Conservation (phyloP, 805 yeast genomes). For the Yarrowia sp. region DNA sequence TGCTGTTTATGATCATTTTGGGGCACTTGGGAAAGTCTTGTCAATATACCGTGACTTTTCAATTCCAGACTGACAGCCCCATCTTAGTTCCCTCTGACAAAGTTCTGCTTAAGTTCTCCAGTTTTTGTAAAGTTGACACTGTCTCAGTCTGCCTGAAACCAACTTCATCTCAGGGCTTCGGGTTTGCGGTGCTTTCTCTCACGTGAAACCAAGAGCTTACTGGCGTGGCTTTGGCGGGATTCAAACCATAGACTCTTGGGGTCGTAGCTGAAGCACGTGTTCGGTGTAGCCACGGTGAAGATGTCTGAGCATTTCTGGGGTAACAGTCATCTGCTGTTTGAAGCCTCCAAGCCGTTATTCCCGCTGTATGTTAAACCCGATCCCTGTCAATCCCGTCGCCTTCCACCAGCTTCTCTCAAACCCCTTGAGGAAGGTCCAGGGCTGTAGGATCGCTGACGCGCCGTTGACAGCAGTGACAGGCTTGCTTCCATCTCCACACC, state of each 20-base stretch:
- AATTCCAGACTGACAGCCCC: no score
- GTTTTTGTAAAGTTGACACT: not conserved
- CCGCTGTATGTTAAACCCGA: no score
- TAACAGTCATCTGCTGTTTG: no score
- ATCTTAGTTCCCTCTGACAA: not conserved
- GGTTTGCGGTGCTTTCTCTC: constrained; percentile 5
- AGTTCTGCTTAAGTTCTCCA: not conserved
- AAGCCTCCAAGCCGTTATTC: no score
- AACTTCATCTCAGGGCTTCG: constrained; percentile 15
- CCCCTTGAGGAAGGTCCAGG: not conserved
- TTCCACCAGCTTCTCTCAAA: not conserved
- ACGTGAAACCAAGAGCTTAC: constrained; percentile 4
- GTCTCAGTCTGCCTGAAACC: not conserved
- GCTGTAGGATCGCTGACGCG: no score
- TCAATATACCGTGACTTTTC: no score
- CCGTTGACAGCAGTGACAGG: not conserved
- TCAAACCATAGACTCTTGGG: not conserved
- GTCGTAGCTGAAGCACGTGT: not conserved
- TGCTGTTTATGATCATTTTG: no score
- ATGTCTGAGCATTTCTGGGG: no score
- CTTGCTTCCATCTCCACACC: not conserved
- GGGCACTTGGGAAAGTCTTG: no score
- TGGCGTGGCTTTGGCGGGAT: not conserved
- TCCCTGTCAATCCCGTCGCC: no score
- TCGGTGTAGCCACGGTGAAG: not conserved